Evolutionary conservation across 257 asterid species (phyloP).

Genomic region (Nicotiana paniculata): DNA sequence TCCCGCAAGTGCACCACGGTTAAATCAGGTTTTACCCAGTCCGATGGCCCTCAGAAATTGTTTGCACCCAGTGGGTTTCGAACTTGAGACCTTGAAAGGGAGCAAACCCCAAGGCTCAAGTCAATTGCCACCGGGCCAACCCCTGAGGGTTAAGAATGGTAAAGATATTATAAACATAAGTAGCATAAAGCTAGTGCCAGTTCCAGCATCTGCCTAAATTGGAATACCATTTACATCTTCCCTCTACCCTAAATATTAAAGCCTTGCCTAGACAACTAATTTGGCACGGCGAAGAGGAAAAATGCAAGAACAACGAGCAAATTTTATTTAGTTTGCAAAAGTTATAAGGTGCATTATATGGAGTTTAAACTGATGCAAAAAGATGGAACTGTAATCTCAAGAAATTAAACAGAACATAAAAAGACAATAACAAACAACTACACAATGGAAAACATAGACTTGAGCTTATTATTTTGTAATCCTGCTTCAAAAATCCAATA

Average conservation of each 20-base stretch:
- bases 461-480: not conserved
- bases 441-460: not conserved
- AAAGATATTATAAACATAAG: too few relatives aligned
- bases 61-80: too few relatives aligned
- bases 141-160: too few relatives aligned
- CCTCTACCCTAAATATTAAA: not conserved
- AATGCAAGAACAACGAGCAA: not conserved
- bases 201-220: not conserved
- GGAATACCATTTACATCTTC: not conserved
- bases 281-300: not conserved
- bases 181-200: too few relatives aligned
- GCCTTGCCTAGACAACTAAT: not conserved
- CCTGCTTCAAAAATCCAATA: not conserved
- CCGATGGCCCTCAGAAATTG: too few relatives aligned
- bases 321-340: not conserved
- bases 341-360: not conserved
- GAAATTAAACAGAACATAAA: not conserved
- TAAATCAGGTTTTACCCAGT: too few relatives aligned
- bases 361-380: not conserved
- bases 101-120: too few relatives aligned
- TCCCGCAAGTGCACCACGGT: too few relatives aligned
- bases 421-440: not conserved
- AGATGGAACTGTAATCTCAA: not conserved
- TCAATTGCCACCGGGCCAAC: too few relatives aligned
- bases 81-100: too few relatives aligned